These are phyloP conservation scores for Solanum okadae DNA, from an alignment of 257 asterid species.

Conservation along the genomic window DNA sequence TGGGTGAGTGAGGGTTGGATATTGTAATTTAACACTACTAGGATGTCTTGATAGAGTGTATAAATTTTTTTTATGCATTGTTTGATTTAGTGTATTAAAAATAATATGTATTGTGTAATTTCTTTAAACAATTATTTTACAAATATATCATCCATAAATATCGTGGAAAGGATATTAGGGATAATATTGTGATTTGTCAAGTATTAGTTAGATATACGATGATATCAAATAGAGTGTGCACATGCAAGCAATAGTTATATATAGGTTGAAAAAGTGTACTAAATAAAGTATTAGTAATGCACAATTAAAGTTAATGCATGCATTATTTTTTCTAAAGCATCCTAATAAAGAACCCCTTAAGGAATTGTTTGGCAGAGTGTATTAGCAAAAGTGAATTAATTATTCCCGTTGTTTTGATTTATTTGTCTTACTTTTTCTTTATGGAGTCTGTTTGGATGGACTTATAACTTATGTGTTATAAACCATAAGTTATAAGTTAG, in stretches of 20 bases:
- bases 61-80: too few relatives aligned
- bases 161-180: background rate
- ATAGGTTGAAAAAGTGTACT: background rate
- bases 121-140: too few relatives aligned
- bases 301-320: background rate
- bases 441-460: background rate
- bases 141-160: too few relatives aligned
- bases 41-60: background rate
- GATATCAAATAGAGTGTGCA: background rate
- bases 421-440: background rate
- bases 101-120: too few relatives aligned
- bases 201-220: background rate
- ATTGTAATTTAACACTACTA: background rate
- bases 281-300: background rate
- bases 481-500: background rate
- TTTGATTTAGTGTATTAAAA: too few relatives aligned
- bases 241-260: background rate
- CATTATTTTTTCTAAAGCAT: background rate
- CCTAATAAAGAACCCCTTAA: too few relatives aligned
- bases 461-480: too few relatives aligned
- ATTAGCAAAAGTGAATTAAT: background rate
- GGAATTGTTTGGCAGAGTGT: background rate
- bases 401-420: too few relatives aligned
- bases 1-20: background rate
- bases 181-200: background rate